Evolutionary conservation across 768 basidiomycete genomes (phyloP), one percentile per base, ranked within the genome.

Genomic region (Tricholoma saponaceum): DNA sequence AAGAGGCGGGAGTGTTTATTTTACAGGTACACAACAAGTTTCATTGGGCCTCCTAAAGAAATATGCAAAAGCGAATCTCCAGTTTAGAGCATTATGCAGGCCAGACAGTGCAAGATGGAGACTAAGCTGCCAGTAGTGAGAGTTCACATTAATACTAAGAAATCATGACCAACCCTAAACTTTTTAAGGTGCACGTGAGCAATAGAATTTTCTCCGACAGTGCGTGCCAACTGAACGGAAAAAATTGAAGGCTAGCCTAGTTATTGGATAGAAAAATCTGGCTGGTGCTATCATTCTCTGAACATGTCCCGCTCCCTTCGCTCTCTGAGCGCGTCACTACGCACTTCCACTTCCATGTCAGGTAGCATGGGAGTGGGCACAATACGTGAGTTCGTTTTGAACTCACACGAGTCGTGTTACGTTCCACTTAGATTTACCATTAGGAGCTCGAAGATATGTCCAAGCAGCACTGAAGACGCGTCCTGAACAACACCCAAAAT

Each of bases 281-380:
- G 44, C 57, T 50, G 54, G 54, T 55, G 58, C 52, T 52, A 30
- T 26, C 55, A 51, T 41, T 51, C 32, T 35, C 41, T 30, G 44
- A 52, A 37, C 43, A 74, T 72, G 73, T 71, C 72, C 63, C 61
- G 68, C 54, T 57, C 62, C 52, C 55, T 68, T 51, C 69, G 68
- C 58, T 65, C 63, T 60, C 43, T 72, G 52, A 57, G 61, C 52
- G 62, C 65, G 8, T 61, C 71, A 30, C 39, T 72, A 28, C 66
- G 66, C 20, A 32, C 50, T 35, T 43, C 59, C 23, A 58, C 61
- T 37, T 58, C 52, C 52, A 41, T 44, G 22, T 53, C 55, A 14
- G 57, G 51, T 44, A 52, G 52, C 47, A 55, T 57, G 30, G 35
- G 35, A 37, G 57, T 65, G 46, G 46, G 51, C 39, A 44, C 57